Evolutionary conservation across 805 yeast genomes (phyloP).

Genomic region (Yamadazyma sp.): DNA sequence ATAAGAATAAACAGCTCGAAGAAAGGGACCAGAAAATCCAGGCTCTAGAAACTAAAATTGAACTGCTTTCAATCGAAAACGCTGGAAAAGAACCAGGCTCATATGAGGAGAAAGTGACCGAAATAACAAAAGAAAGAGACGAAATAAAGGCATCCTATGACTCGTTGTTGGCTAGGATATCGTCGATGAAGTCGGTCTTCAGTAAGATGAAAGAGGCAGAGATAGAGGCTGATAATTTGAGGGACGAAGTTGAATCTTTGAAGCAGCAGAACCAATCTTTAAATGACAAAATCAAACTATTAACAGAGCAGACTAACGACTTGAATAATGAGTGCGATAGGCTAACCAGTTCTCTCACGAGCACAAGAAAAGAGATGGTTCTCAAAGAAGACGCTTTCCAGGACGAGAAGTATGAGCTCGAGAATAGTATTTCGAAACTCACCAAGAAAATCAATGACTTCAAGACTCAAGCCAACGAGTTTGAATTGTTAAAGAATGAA

Average conservation of each 20-base stretch:
- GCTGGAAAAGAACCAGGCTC: conserved; percentile 13
- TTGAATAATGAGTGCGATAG: conserved; percentile 57
- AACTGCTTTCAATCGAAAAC: neutral
- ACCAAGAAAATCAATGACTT: conserved; percentile 42
- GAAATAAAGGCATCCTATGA: conserved; percentile 61
- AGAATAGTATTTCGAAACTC: conserved; percentile 38
- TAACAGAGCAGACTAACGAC: conserved; percentile 32
- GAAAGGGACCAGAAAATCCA: conserved; percentile 3
- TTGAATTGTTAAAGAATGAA: conserved; percentile 39
- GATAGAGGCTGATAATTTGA: conserved; percentile 55
- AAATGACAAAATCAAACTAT: neutral
- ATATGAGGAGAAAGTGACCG: conserved; percentile 18
- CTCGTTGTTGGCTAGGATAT: conserved; percentile 56
- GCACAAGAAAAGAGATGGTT: conserved; percentile 37
- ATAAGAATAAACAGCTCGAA: neutral
- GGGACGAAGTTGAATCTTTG: conserved; percentile 27
- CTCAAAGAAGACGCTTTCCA: conserved; percentile 33
- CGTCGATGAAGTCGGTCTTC: conserved; percentile 74
- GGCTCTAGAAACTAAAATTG: conserved; percentile 14
- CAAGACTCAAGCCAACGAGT: conserved; percentile 40
- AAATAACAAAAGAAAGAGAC: conserved; percentile 49
- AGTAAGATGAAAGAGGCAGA: conserved; percentile 72
- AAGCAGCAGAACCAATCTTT: conserved; percentile 18
- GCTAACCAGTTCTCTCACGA: conserved; percentile 39
- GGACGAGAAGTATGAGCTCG: conserved; percentile 42